Conservation (phyloP, 2,329 filamentous ascomycete genomes). For the Nectriaceae sp. region DNA sequence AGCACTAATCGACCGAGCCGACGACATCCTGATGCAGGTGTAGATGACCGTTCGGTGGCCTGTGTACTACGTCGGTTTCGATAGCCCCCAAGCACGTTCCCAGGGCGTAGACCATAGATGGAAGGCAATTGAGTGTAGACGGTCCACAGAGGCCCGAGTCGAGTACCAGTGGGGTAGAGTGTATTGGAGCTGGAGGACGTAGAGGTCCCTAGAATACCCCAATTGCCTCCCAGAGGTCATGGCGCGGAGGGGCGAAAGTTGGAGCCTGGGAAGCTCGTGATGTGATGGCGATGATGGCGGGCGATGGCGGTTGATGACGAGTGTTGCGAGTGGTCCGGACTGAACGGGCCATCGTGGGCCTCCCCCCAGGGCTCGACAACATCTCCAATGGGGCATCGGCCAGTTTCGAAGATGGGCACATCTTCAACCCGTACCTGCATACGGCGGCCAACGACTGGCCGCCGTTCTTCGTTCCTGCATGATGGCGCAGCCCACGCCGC, state of each 20-base stretch:
- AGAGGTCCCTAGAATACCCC: background rate
- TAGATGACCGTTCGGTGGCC: slow-evolving; percentile 21
- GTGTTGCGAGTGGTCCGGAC: slow-evolving; percentile 12
- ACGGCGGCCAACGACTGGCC: slow-evolving; percentile 22
- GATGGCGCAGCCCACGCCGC: slow-evolving; percentile 19
- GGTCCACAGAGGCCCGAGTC: slow-evolving; percentile 8
- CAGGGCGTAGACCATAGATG: slow-evolving; percentile 22
- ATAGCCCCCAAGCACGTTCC: slow-evolving; percentile 31
- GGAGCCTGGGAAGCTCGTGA: slow-evolving; percentile 16
- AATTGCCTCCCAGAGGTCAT: too few relatives aligned
- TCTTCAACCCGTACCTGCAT: slow-evolving; percentile 9
- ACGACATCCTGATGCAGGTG: slow-evolving; percentile 21
- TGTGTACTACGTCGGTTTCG: slow-evolving; percentile 28
- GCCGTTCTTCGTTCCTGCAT: slow-evolving; percentile 32
- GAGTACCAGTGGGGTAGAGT: slow-evolving; percentile 23
- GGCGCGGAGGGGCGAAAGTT: slow-evolving; percentile 5
- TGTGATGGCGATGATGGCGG: slow-evolving; percentile 6
- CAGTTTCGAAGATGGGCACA: background rate
- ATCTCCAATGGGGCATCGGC: too few relatives aligned
- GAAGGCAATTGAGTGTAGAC: slow-evolving; percentile 9
- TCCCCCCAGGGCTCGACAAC: background rate
- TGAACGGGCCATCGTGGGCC: slow-evolving; percentile 11
- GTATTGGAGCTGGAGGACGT: background rate
- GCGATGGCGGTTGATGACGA: slow-evolving; percentile 13
- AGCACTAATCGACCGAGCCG: slow-evolving; percentile 27